phyloP scores from a whole-genome alignment of 805 yeast species.

The Metschnikowia matae region DNA sequence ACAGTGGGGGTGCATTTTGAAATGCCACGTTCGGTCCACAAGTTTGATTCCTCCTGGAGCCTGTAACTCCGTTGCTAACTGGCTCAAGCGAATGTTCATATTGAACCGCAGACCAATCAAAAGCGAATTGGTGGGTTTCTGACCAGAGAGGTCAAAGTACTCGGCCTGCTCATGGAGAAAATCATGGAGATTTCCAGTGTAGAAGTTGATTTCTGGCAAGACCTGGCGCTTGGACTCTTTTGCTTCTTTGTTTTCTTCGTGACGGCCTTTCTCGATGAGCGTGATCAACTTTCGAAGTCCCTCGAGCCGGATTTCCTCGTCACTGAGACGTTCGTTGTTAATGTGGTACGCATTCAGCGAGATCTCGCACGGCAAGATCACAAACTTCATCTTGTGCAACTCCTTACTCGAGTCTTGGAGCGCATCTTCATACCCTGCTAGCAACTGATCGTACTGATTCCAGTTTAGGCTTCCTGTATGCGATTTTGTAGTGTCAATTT shows the following conservation, averaged over 20 bases:
- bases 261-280: constrained; percentile 55
- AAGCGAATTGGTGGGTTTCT: constrained; percentile 26
- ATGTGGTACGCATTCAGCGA: constrained; percentile 51
- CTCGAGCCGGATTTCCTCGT: constrained; percentile 90
- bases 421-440: constrained; percentile 88
- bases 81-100: constrained; percentile 46
- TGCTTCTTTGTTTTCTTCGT: constrained; percentile 25
- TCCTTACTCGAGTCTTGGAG: constrained; percentile 51
- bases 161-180: constrained; percentile 52
- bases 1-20: constrained; percentile 70
- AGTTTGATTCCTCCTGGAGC: constrained; percentile 59
- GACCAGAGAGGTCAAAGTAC: constrained; percentile 35
- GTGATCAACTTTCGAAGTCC: constrained; percentile 72
- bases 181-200: constrained; percentile 77
- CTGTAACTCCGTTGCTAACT: constrained; percentile 64
- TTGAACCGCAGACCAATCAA: constrained; percentile 40
- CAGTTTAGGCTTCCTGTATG: constrained; percentile 68
- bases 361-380: constrained; percentile 72
- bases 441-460: constrained; percentile 84
- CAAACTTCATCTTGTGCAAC: constrained; percentile 73
- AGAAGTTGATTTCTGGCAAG: constrained; percentile 74
- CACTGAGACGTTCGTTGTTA: constrained; percentile 57
- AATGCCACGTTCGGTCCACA: constrained; percentile 87
- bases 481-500: constrained; percentile 26
- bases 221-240: constrained; percentile 32